phyloP scores from a whole-genome alignment of 441 rosid genomes.

The Bruguiera hainesii region DNA sequence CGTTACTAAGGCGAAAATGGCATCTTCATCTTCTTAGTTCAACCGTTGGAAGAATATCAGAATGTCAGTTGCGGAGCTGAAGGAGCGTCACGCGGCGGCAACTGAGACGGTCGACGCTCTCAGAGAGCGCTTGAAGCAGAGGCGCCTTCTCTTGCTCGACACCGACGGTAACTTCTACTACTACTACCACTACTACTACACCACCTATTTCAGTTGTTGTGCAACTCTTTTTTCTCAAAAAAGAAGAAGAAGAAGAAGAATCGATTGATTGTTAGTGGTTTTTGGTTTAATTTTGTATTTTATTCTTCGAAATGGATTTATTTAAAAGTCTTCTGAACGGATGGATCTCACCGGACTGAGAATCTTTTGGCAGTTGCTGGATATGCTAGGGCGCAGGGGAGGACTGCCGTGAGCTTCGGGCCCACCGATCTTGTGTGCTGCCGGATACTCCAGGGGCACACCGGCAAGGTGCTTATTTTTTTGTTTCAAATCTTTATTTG shows the following conservation, averaged over 20 bases:
- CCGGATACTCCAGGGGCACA: slow-evolving; percentile 92
- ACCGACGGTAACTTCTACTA: slow-evolving; percentile 50
- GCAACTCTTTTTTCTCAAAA: too few relatives aligned
- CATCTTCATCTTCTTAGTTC: too few relatives aligned
- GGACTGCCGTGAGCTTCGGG: slow-evolving; percentile 65
- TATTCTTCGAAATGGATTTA: not conserved
- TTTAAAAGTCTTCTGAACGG: not conserved
- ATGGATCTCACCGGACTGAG: slow-evolving; percentile 21
- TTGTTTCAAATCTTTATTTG: not conserved
- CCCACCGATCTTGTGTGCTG: slow-evolving; percentile 96
- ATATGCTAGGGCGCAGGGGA: slow-evolving; percentile 62
- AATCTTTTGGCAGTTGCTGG: slow-evolving; percentile 58
- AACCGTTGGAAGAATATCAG: not conserved
- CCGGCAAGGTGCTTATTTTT: slow-evolving; percentile 67
- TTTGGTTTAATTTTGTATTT: not conserved
- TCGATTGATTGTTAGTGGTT: not conserved
- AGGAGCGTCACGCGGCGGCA: slow-evolving; percentile 74
- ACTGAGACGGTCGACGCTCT: slow-evolving; percentile 66
- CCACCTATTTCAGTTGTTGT: too few relatives aligned
- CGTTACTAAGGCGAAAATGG: too few relatives aligned
- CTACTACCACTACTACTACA: not conserved
- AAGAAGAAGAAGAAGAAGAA: too few relatives aligned
- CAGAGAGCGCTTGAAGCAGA: slow-evolving; percentile 69
- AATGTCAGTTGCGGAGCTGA: slow-evolving; percentile 88
- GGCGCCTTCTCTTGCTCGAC: slow-evolving; percentile 73